Conservation (phyloP, 129 eudicot genomes). For the Centella asiatica region DNA sequence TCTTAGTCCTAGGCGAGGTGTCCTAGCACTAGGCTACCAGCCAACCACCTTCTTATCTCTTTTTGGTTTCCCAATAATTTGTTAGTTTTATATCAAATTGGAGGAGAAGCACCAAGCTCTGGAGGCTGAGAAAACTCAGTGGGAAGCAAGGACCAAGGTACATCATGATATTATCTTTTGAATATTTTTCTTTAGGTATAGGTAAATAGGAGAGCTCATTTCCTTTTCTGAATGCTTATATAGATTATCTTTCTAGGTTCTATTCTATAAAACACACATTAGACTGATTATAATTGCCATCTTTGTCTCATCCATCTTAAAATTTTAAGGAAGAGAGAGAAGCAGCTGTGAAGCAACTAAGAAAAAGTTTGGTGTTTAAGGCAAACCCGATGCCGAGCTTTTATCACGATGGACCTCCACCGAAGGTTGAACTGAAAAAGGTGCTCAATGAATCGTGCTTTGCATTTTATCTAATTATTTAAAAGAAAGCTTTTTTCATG, state of each 20-base stretch:
- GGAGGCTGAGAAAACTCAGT: slow-evolving; percentile 71
- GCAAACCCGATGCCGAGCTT: slow-evolving; percentile 97
- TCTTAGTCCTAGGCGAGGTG: too few species aligned
- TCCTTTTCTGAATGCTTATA: not conserved
- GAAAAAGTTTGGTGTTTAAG: slow-evolving; percentile 68
- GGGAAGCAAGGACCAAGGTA: slow-evolving; percentile 81
- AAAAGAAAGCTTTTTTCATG: not conserved
- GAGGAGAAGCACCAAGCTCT: slow-evolving; percentile 82
- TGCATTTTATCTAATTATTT: not conserved
- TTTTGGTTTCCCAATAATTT: too few species aligned
- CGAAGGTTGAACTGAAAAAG: slow-evolving; percentile 79
- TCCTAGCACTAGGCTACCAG: too few species aligned
- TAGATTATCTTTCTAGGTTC: not conserved
- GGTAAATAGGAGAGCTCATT: not conserved
- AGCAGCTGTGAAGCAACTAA: slow-evolving; percentile 73
- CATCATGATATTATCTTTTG: not conserved
- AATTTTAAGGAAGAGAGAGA: slow-evolving; percentile 68
- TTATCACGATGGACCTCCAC: slow-evolving; percentile 92
- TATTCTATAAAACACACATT: not conserved
- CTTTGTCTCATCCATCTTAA: not conserved
- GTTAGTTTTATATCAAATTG: slow-evolving; percentile 65
- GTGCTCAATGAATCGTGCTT: slow-evolving; percentile 19
- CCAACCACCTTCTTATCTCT: too few species aligned
- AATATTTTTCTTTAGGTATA: not conserved
- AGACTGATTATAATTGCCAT: not conserved